Evolutionary conservation across 345 rosid genomes (phyloP), one percentile per base, ranked within the genome.

Genomic region (Mercurialis annua): DNA sequence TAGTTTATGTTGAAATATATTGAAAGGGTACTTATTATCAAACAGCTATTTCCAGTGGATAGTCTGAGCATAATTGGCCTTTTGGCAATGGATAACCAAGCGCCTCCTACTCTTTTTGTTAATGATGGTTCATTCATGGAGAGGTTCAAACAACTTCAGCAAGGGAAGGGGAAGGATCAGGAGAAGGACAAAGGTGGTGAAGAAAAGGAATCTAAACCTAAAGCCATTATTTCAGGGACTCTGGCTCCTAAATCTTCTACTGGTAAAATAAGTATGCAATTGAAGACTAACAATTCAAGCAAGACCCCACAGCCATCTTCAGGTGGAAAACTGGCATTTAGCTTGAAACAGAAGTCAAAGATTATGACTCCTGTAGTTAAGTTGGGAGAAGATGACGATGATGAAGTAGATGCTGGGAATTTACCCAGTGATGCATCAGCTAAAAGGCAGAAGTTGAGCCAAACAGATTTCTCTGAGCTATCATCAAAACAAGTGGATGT

Each of bases 101-200:
- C 82, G 17, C 88, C 92, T 53, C 69, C 92, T 68, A 70, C 83
- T 81, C 90, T 91, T 74, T 94, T 94, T 73, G 93, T 84, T 65
- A 91, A 94, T 73, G 99, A 94, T 76, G 99, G 99, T 30, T 94
- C 99, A 1, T 94, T 94, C 84, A 87, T 94, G 99, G 99, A 94
- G 89, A 89, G 87, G 85, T 94, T 94, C 83, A 91, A 82, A 74
- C 96, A 86, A 71, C 93, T 91, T 81, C 98, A 91, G 73, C 87
- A 87, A 77, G 93, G 80, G 71, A 87, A 86, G 62, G 87, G 65
- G 62, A 75, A 80, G 79, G 86, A 70, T 0, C 73, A 75, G 65
- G 87, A 76, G 59, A 63, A 71, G 16, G 80, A 71, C 26, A 76
- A 61, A 59, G 68, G 66, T 62, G 20, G 67, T 17, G 64, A 48